Conservation (phyloP, 2,329 filamentous ascomycete genomes). For the Ceratocystis destructans region DNA sequence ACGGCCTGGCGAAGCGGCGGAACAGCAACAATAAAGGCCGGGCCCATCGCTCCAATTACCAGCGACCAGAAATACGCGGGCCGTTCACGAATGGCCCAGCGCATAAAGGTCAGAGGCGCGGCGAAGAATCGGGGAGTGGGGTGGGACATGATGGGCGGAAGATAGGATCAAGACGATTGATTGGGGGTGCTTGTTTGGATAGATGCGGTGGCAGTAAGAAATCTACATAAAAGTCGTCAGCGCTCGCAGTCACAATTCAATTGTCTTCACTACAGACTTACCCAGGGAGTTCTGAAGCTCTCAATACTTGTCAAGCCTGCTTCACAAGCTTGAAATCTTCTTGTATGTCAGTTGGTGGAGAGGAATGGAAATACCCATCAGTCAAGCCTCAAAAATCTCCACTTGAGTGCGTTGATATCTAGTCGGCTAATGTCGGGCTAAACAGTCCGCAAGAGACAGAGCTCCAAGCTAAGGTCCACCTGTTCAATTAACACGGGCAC, state of each 20-base stretch:
- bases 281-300: neutral
- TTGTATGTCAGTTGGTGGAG: neutral
- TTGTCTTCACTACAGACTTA: neutral
- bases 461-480: neutral
- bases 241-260: neutral
- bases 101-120: slow-evolving; percentile 67
- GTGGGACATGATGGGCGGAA: slow-evolving; percentile 40
- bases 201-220: neutral
- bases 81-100: slow-evolving; percentile 76
- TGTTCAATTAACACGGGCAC: neutral
- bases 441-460: neutral
- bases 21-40: slow-evolving; percentile 53
- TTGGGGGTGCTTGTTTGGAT: neutral
- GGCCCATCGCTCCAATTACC: slow-evolving; percentile 58
- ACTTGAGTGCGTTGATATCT: neutral
- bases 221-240: neutral
- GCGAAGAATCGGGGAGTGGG: slow-evolving; percentile 67
- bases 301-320: neutral
- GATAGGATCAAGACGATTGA: neutral
- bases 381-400: neutral
- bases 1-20: slow-evolving; percentile 59
- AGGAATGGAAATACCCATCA: neutral
- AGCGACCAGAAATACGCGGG: slow-evolving; percentile 86
- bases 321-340: neutral
- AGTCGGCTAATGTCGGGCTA: neutral